These are phyloP conservation scores for Aurantiochytrium sp. DNA, from an alignment of 108 stramenopile genomes.

Conservation along the genomic window DNA sequence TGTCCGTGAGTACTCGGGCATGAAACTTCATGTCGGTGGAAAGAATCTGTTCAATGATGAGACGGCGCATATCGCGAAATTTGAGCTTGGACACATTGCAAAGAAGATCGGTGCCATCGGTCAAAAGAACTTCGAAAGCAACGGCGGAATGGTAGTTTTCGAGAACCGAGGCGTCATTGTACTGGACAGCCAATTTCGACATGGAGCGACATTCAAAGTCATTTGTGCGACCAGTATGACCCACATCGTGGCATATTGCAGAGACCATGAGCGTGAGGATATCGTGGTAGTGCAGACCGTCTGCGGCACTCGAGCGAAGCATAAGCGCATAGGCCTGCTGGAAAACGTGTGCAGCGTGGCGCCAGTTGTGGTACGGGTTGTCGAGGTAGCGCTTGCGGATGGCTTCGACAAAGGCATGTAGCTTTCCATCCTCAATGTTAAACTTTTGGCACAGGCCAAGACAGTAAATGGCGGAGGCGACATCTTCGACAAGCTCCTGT, in stretches of 20 bases:
- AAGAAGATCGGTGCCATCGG: slow-evolving; percentile 33
- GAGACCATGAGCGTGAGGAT: slow-evolving; percentile 41
- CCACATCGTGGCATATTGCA: slow-evolving; percentile 57
- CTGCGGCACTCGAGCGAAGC: slow-evolving; percentile 13
- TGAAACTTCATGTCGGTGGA: slow-evolving; percentile 44
- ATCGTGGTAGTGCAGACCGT: slow-evolving; percentile 30
- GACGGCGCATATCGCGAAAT: slow-evolving; percentile 36
- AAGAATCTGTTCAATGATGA: slow-evolving; percentile 38
- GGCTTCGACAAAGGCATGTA: background rate
- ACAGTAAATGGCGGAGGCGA: background rate
- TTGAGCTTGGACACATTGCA: slow-evolving; percentile 29
- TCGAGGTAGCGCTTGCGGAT: background rate
- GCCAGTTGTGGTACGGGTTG: slow-evolving; percentile 55
- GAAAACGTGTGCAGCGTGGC: slow-evolving; percentile 46
- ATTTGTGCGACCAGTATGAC: slow-evolving; percentile 62
- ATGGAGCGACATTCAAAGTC: slow-evolving; percentile 49
- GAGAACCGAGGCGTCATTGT: slow-evolving; percentile 53
- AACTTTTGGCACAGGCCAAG: background rate
- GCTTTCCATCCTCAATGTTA: background rate
- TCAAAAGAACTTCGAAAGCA: slow-evolving; percentile 45
- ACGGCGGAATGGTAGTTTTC: slow-evolving; percentile 56
- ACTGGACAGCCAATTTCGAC: slow-evolving; percentile 49
- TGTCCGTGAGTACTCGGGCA: slow-evolving; percentile 30
- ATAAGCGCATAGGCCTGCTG: slow-evolving; percentile 46
- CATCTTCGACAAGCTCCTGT: background rate